Evolutionary conservation across 1,284 basidiomycete genomes (phyloP).

Genomic region (Ceratobasidium sp.): DNA sequence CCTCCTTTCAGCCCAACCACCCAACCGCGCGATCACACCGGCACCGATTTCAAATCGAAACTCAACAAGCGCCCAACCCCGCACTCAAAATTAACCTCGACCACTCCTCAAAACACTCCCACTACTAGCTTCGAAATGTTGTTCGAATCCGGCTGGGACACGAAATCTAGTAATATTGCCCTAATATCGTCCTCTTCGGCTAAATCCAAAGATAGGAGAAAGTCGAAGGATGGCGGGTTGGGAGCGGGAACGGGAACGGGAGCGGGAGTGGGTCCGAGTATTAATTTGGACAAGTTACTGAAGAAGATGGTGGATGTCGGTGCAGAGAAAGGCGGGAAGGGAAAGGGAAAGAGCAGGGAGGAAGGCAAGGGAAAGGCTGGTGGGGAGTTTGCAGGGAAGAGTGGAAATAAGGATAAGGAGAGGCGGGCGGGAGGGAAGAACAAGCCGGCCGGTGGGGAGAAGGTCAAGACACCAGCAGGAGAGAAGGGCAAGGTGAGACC

Average conservation of each 20-base stretch:
- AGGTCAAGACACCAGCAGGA: constrained; percentile 14
- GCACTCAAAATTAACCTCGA: not conserved
- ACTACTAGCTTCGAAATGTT: too few species aligned
- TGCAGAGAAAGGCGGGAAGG: constrained; percentile 41
- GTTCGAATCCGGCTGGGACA: constrained; percentile 34
- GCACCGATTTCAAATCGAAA: not conserved
- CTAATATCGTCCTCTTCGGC: not conserved
- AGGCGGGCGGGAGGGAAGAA: constrained; percentile 42
- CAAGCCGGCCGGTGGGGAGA: constrained; percentile 46
- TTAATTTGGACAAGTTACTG: constrained; percentile 75
- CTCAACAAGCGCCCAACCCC: not conserved
- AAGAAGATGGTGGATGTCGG: constrained; percentile 55
- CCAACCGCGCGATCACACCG: not conserved
- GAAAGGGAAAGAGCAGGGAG: constrained; percentile 20
- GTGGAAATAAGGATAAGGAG: constrained; percentile 45
- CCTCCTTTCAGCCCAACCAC: too few species aligned
- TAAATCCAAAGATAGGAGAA: not conserved
- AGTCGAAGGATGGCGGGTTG: not conserved
- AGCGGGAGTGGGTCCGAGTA: not conserved
- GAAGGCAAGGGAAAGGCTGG: constrained; percentile 43
- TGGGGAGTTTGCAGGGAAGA: constrained; percentile 44
- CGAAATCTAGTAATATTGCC: not conserved
- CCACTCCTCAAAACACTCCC: too few species aligned
- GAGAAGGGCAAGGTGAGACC: not conserved
- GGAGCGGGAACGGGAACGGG: not conserved